Percentiles rank a stretch among this genome's conserved stretches.
Evolutionary conservation across 2,329 filamentous ascomycete genomes (phyloP).

Genomic region (Apiospora sp.): DNA sequence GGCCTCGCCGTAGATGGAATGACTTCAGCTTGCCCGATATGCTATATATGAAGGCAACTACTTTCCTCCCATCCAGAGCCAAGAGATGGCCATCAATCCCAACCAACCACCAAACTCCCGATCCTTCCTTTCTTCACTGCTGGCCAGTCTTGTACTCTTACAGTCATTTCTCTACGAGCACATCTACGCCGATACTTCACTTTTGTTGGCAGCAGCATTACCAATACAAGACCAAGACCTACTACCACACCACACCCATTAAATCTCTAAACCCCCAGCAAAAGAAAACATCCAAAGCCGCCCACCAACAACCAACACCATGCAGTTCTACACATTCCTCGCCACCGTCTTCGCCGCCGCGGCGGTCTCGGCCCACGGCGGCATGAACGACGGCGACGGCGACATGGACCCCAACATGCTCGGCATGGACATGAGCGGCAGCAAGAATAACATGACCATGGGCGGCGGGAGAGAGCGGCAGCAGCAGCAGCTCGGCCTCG

Average conservation of each 20-base stretch:
- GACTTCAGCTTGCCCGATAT: neutral
- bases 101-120: neutral
- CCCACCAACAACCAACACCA: neutral
- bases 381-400: neutral
- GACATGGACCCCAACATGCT: slow-evolving; percentile 7
- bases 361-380: neutral
- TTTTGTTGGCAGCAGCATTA: no score
- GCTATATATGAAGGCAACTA: neutral
- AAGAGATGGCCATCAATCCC: neutral
- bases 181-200: neutral
- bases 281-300: neutral
- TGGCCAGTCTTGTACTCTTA: slow-evolving; percentile 4
- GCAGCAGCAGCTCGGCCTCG: neutral
- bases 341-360: slow-evolving; percentile 4
- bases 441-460: slow-evolving; percentile 10
- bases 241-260: neutral
- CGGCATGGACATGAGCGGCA: slow-evolving; percentile 19
- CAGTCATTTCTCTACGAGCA: neutral
- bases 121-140: neutral
- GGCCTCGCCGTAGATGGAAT: neutral
- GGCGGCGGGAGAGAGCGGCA: neutral
- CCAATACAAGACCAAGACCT: neutral
- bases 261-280: neutral
- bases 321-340: neutral
- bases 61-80: neutral